phyloP scores from a whole-genome alignment of 2,329 filamentous ascomycete genomes.

The Claviceps pazoutovae region DNA sequence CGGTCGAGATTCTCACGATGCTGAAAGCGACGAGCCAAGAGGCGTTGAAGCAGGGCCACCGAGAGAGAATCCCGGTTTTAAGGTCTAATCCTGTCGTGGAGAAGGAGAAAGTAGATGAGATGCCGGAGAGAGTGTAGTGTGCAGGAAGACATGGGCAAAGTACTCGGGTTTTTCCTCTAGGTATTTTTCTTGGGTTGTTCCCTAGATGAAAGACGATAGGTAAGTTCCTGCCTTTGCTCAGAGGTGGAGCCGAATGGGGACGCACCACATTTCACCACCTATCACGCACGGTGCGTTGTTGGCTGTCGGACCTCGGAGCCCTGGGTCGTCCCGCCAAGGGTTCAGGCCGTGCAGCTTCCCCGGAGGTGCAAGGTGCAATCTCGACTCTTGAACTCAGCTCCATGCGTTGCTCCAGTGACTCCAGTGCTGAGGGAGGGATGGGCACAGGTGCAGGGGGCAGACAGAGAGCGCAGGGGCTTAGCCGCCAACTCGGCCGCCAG shows the following conservation, averaged over 20 bases:
- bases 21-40: background rate
- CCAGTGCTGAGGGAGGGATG: too few relatives aligned
- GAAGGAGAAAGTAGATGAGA: slow-evolving; percentile 1
- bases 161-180: background rate
- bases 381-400: too few relatives aligned
- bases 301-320: background rate
- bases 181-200: slow-evolving; percentile 10
- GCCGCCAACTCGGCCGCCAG: background rate
- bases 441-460: too few relatives aligned
- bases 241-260: slow-evolving; percentile 12
- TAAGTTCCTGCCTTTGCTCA: slow-evolving; percentile 6
- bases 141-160: slow-evolving; percentile 5
- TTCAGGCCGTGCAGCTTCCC: background rate
- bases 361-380: background rate
- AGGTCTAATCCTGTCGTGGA: slow-evolving; percentile 1
- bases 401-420: too few relatives aligned
- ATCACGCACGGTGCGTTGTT: background rate
- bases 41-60: background rate
- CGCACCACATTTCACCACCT: background rate
- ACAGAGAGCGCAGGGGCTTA: background rate
- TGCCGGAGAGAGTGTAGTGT: slow-evolving; percentile 1
- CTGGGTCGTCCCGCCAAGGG: background rate
- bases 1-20: background rate
- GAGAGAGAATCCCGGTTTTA: background rate
- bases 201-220: slow-evolving; percentile 3